Percentiles rank a stretch among this genome's conserved stretches.
phyloP scores from a whole-genome alignment of 768 basidiomycete species.

The Tulasnella sp. region DNA sequence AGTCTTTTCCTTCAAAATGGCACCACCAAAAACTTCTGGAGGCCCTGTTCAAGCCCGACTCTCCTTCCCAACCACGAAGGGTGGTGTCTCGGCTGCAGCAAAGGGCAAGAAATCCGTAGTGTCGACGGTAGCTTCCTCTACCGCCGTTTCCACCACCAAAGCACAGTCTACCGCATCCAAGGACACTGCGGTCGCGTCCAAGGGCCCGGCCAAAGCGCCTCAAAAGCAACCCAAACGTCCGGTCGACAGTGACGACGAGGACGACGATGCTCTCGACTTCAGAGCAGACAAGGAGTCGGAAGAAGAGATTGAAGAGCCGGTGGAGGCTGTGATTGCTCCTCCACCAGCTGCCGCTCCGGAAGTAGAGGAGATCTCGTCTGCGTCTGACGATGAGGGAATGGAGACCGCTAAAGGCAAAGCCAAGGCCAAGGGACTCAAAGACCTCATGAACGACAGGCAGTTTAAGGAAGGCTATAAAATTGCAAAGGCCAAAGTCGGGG shows the following conservation, averaged over 20 bases:
- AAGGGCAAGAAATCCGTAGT: not conserved
- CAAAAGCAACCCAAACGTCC: not conserved
- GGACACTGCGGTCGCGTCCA: not conserved
- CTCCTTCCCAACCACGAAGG: conserved; percentile 11
- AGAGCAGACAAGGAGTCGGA: not conserved
- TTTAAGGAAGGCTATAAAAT: conserved; percentile 9
- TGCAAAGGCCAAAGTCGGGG: not conserved
- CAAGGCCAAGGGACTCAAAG: conserved; percentile 6
- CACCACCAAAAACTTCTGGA: not conserved
- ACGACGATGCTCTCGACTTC: not conserved
- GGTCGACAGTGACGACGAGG: not conserved
- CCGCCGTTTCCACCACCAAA: not conserved
- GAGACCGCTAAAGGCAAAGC: conserved; percentile 1
- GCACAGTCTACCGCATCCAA: not conserved
- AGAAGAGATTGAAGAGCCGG: conserved; percentile 5
- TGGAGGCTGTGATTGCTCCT: not conserved
- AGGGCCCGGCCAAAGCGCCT: not conserved
- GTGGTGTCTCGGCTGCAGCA: not conserved
- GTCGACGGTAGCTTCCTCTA: not conserved
- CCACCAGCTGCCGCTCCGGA: not conserved
- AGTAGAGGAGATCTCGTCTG: not conserved
- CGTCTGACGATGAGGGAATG: not conserved
- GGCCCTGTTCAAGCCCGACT: not conserved
- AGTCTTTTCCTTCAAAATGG: not conserved
- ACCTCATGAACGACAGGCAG: not conserved